Evolutionary conservation across 306 rosid genomes (phyloP).

Genomic region (Cucumis sativus): DNA sequence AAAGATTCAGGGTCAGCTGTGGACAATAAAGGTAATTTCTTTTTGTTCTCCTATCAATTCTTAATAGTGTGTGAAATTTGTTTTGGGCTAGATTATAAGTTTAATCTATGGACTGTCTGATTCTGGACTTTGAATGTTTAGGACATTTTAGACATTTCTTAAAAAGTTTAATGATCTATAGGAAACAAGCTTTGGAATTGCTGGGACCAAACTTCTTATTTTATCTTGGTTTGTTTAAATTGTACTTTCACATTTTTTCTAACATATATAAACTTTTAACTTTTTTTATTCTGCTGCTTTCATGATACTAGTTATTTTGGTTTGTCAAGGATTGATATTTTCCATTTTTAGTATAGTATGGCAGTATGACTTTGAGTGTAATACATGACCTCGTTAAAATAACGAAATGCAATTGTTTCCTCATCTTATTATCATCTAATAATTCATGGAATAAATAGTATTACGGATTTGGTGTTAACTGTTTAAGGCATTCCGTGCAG

Average conservation of each 20-base stretch:
- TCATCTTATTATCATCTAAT: not conserved
- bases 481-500: not conserved
- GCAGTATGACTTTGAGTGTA: not conserved
- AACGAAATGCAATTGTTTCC: not conserved
- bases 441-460: not conserved
- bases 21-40: constrained; percentile 45
- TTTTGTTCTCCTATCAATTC: not conserved
- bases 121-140: not conserved
- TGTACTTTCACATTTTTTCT: not conserved
- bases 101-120: not conserved
- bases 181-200: not conserved
- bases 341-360: not conserved
- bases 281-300: not conserved
- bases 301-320: not conserved
- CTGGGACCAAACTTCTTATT: not conserved
- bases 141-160: not conserved
- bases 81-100: not conserved
- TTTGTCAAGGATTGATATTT: not conserved
- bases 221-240: not conserved
- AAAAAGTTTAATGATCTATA: not conserved
- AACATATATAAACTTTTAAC: too few relatives aligned
- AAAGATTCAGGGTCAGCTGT: constrained; percentile 27
- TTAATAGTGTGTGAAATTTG: not conserved
- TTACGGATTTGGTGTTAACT: not conserved
- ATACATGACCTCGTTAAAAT: not conserved